phyloP scores from a whole-genome alignment of 306 rosid genomes.

The Sphenostylis stenocarpa region DNA sequence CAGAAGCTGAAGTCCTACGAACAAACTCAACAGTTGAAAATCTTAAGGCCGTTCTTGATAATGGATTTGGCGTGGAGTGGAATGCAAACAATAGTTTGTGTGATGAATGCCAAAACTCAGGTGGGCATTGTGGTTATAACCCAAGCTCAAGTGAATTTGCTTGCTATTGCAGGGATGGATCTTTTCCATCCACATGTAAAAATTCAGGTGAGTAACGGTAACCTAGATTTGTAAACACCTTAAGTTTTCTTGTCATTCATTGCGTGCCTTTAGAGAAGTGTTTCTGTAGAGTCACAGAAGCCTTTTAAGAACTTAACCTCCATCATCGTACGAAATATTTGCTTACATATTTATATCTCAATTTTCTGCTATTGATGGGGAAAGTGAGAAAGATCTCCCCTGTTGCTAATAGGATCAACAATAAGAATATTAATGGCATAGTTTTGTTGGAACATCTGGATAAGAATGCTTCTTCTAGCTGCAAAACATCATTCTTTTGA shows the following conservation, averaged over 20 bases:
- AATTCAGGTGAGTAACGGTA: conserved; percentile 37
- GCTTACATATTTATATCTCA: neutral
- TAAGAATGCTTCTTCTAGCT: neutral
- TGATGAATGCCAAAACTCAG: conserved; percentile 37
- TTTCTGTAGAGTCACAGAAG: neutral
- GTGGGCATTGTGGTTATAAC: conserved; percentile 54
- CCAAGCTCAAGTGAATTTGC: conserved; percentile 35
- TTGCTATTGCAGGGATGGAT: conserved; percentile 55
- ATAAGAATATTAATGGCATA: neutral
- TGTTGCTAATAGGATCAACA: neutral
- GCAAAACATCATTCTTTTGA: neutral
- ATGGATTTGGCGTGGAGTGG: conserved; percentile 57
- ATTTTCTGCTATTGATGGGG: neutral
- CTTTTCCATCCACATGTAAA: conserved; percentile 34
- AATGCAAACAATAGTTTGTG: conserved; percentile 43
- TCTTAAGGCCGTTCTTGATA: conserved; percentile 34
- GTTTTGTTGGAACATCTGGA: neutral
- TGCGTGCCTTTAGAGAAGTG: neutral
- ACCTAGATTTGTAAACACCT: neutral
- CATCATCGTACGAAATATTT: neutral
- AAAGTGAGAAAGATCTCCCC: neutral
- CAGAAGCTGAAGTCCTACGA: conserved; percentile 20
- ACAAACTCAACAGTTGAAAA: neutral
- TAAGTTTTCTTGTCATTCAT: neutral
- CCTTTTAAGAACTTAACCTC: neutral